These are phyloP conservation scores for Emmonsia crescens DNA, from an alignment of 2,329 filamentous ascomycete genomes.

Conservation along the genomic window DNA sequence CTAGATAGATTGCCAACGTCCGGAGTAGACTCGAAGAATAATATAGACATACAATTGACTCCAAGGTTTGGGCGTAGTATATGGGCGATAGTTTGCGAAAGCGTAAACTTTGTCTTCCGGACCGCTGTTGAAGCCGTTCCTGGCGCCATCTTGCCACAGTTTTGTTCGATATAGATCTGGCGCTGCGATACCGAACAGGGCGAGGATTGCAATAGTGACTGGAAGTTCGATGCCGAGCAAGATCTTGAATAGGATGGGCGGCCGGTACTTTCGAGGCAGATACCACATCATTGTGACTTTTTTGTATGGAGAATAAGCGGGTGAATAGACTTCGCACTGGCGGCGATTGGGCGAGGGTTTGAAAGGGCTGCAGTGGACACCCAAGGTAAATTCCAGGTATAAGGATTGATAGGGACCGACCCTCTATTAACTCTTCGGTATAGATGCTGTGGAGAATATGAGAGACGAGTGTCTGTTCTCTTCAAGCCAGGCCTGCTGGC, in stretches of 20 bases:
- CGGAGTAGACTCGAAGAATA: background rate
- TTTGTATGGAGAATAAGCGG: background rate
- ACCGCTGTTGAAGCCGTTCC: constrained; percentile 52
- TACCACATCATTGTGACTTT: constrained; percentile 9
- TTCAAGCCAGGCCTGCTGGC: constrained; percentile 11
- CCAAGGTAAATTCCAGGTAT: background rate
- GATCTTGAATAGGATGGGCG: constrained; percentile 41
- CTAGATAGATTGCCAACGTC: background rate
- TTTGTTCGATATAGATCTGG: constrained; percentile 51
- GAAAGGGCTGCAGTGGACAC: background rate
- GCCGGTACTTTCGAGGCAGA: constrained; percentile 45
- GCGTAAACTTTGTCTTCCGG: constrained; percentile 47
- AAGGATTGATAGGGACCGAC: background rate
- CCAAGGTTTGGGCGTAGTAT: constrained; percentile 47
- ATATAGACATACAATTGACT: constrained; percentile 42
- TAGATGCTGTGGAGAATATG: background rate
- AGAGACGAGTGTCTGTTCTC: background rate
- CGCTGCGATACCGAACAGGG: constrained; percentile 51
- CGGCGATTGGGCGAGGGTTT: background rate
- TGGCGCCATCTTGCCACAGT: constrained; percentile 51
- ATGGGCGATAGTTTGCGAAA: constrained; percentile 47
- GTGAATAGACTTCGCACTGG: background rate
- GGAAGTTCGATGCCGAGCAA: constrained; percentile 47
- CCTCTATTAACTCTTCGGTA: background rate
- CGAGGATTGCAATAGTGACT: constrained; percentile 46